phyloP scores from a whole-genome alignment of 2,329 filamentous ascomycete genomes.

The Pseudovirgaria hyperparasitica region DNA sequence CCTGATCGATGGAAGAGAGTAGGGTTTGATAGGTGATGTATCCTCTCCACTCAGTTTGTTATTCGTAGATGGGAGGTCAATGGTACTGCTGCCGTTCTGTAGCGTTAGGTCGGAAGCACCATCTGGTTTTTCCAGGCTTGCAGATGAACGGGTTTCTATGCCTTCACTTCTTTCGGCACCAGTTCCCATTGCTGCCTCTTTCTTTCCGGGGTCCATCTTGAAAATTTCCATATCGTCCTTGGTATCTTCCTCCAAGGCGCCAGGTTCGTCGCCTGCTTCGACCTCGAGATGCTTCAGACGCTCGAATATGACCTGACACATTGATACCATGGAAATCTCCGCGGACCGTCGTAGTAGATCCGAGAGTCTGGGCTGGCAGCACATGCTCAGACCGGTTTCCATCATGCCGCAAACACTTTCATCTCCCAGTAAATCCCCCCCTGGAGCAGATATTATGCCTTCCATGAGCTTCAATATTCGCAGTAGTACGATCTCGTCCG shows the following conservation, averaged over 20 bases:
- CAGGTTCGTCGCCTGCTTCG: constrained; percentile 54
- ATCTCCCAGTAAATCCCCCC: constrained; percentile 86
- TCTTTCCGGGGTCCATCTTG: constrained; percentile 69
- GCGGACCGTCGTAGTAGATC: constrained; percentile 83
- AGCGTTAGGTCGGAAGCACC: constrained; percentile 24
- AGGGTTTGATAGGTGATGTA: constrained; percentile 58
- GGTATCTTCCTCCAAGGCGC: constrained; percentile 52
- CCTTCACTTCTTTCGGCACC: no score
- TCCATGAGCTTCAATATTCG: constrained; percentile 97
- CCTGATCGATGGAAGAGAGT: constrained; percentile 85
- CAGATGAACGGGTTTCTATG: constrained; percentile 19
- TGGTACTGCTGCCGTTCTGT: constrained; percentile 26
- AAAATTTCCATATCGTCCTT: constrained; percentile 60
- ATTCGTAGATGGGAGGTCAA: constrained; percentile 29
- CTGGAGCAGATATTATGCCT: constrained; percentile 88
- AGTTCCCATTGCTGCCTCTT: constrained; percentile 24
- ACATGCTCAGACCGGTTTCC: constrained; percentile 94
- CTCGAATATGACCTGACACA: constrained; percentile 98
- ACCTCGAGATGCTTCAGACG: constrained; percentile 78
- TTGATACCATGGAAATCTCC: constrained; percentile 94
- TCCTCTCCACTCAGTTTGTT: constrained; percentile 25
- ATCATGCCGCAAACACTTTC: constrained; percentile 99
- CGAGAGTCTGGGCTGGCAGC: constrained; percentile 83
- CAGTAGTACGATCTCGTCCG: constrained; percentile 88
- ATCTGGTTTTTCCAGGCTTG: constrained; percentile 17